Percentiles rank a stretch among this genome's conserved stretches.
phyloP scores from a whole-genome alignment of 2,329 filamentous ascomycete genomes.

The Xylaria sp. region DNA sequence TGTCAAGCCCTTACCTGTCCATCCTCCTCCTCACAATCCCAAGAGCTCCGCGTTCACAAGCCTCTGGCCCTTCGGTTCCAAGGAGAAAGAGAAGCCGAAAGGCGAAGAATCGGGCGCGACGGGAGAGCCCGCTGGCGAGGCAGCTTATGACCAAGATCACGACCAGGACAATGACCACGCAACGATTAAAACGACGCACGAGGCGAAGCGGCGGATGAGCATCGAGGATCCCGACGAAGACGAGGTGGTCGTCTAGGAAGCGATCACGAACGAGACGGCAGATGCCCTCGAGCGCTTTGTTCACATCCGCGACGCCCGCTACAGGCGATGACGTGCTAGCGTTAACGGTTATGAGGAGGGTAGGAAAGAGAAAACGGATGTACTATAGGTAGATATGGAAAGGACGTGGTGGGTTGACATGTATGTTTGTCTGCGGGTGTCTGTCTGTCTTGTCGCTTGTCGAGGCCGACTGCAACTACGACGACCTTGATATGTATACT shows the following conservation, averaged over 20 bases:
- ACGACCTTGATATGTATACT: constrained; percentile 5
- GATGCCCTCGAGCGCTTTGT: constrained; percentile 37
- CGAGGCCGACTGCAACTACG: background rate
- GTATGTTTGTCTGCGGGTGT: background rate
- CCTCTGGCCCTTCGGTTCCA: constrained; percentile 65
- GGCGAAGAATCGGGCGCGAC: constrained; percentile 52
- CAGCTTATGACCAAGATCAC: constrained; percentile 55
- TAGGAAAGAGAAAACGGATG: background rate
- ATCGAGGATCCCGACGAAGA: constrained; percentile 68
- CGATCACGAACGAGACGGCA: constrained; percentile 32
- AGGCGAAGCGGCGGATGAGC: constrained; percentile 66
- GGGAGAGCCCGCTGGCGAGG: constrained; percentile 47
- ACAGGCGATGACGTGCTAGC: constrained; percentile 11
- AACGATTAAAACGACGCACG: constrained; percentile 59
- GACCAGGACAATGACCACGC: constrained; percentile 56
- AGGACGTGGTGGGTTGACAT: background rate
- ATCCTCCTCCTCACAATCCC: constrained; percentile 57
- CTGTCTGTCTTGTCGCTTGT: background rate
- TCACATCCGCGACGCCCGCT: constrained; percentile 31
- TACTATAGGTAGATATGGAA: background rate
- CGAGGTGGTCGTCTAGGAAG: constrained; percentile 52
- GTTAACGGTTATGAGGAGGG: background rate
- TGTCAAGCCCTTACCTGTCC: constrained; percentile 65
- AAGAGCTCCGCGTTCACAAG: constrained; percentile 59
- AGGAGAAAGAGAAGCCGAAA: constrained; percentile 48